Evolutionary conservation across 208 protist genomes (phyloP).

Genomic region (Acanthamoeba triangularis): DNA sequence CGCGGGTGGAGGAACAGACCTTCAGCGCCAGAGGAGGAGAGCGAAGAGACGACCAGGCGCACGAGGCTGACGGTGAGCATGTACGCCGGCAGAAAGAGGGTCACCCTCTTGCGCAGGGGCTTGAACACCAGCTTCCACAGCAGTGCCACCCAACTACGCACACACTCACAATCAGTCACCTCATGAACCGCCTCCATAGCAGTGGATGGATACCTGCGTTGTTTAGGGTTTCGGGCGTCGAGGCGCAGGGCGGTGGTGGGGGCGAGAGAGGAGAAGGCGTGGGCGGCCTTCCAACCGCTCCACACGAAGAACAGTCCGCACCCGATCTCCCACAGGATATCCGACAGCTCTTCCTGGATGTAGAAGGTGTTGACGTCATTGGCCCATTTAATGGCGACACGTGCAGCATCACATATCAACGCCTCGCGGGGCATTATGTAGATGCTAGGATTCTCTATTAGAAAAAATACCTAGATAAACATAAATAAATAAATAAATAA

Average conservation of each 20-base stretch:
- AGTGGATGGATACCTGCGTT: neutral
- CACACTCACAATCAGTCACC: neutral
- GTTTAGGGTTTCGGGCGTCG: neutral
- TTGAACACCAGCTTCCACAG: neutral
- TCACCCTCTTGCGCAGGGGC: neutral
- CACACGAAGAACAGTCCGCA: conserved; percentile 6
- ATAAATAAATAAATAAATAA: neutral
- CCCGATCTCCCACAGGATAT: neutral
- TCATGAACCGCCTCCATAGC: neutral
- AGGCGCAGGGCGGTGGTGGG: neutral
- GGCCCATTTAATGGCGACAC: no score
- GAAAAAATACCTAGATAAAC: neutral
- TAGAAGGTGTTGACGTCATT: no score
- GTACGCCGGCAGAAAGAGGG: neutral
- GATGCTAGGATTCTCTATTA: no score
- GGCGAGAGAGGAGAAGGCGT: neutral
- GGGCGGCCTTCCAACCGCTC: neutral
- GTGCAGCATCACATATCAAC: no score
- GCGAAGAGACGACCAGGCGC: neutral
- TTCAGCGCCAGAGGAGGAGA: neutral
- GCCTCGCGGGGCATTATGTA: no score
- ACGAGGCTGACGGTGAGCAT: conserved; percentile 18
- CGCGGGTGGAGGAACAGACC: neutral
- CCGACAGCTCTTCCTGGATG: neutral
- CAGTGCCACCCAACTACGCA: neutral